Percentiles rank a stretch among this genome's conserved stretches.
Conservation (phyloP, 345 rosid species). For the Melaleuca quinquenervia region DNA sequence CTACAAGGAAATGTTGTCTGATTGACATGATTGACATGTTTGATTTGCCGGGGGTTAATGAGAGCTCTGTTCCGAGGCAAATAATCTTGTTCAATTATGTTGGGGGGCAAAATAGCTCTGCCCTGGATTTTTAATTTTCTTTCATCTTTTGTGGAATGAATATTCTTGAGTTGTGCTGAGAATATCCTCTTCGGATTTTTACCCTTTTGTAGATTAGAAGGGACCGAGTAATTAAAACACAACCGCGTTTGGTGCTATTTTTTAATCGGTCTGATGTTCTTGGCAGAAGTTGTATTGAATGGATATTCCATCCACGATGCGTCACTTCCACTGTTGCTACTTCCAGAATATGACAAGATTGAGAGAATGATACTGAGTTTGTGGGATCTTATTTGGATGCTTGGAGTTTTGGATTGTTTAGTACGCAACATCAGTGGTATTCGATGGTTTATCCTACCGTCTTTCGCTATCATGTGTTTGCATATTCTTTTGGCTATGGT, state of each 20-base stretch:
- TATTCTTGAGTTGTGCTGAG: background rate
- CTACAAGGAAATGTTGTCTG: background rate
- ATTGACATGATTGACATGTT: background rate
- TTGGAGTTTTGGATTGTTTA: background rate
- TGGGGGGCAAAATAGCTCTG: background rate
- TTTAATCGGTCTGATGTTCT: background rate
- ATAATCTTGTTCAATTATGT: background rate
- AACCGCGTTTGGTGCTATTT: background rate
- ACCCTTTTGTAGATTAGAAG: background rate
- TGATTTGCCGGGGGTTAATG: background rate
- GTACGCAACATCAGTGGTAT: background rate
- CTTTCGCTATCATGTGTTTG: background rate
- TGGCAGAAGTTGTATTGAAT: background rate
- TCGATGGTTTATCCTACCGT: slow-evolving; percentile 31
- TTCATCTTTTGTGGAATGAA: background rate
- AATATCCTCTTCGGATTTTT: background rate
- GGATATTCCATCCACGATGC: background rate
- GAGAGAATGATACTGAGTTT: background rate
- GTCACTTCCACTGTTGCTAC: background rate
- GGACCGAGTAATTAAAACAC: background rate
- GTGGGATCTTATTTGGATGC: background rate
- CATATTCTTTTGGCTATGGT: background rate
- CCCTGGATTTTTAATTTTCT: background rate
- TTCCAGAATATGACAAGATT: background rate
- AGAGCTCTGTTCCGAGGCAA: background rate